Percentiles rank a stretch among this genome's conserved stretches.
Evolutionary conservation across 176 grass and related monocot species (phyloP).

Genomic region (Carex cristatella): DNA sequence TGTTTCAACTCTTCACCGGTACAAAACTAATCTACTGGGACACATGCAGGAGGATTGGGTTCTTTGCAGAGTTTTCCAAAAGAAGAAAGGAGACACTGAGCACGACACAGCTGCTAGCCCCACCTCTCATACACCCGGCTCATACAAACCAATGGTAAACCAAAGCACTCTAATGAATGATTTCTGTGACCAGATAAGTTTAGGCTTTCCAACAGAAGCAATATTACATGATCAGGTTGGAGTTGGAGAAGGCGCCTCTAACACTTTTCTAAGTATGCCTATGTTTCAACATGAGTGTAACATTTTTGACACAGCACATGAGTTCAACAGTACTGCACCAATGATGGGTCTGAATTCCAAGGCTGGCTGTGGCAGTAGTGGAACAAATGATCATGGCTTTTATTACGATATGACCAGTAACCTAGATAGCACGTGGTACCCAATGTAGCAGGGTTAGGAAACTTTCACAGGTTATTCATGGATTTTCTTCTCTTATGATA

Average conservation of each 20-base stretch:
- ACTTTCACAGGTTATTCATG: background rate
- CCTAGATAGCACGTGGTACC: conserved; percentile 34
- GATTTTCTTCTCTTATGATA: background rate
- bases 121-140: conserved; percentile 24
- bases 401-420: conserved; percentile 30
- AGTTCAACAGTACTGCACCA: conserved; percentile 1
- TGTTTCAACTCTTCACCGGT: background rate
- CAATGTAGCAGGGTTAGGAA: conserved; percentile 38
- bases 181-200: conserved; percentile 26
- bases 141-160: conserved; percentile 16
- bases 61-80: conserved; percentile 84
- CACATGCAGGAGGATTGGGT: conserved; percentile 79
- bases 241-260: conserved; percentile 15
- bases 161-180: conserved; percentile 22
- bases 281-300: conserved; percentile 33
- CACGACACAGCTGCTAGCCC: conserved; percentile 23
- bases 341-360: conserved; percentile 29
- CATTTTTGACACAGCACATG: conserved; percentile 35
- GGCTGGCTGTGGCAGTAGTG: conserved; percentile 22
- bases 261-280: conserved; percentile 17
- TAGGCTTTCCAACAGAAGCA: conserved; percentile 6
- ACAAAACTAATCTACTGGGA: background rate
- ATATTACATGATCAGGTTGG: background rate
- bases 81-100: conserved; percentile 47
- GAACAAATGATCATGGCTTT: conserved; percentile 34